Percentiles rank a stretch among this genome's conserved stretches.
These are phyloP conservation scores for Pterocarpus santalinus DNA, from an alignment of 306 rosid genomes.

Conservation along the genomic window DNA sequence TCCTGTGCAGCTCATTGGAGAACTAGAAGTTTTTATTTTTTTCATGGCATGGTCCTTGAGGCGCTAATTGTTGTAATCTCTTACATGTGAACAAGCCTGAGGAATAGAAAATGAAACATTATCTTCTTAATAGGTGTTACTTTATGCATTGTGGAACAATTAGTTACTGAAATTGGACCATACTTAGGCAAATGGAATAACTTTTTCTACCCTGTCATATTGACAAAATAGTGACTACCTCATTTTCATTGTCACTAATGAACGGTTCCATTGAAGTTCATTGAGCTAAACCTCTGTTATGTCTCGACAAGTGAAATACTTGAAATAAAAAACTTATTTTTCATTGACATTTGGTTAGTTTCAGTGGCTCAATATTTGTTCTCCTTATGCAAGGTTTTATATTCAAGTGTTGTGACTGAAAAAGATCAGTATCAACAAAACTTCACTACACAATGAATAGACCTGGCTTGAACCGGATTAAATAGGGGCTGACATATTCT, in stretches of 20 bases:
- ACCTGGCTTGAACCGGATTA: no score
- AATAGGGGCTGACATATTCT: no score
- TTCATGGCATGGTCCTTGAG: background rate
- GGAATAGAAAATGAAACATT: background rate
- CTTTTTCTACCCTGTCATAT: constrained; percentile 4
- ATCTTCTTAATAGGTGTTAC: background rate
- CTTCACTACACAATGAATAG: no score
- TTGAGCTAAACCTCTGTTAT: background rate
- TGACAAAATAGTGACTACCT: background rate
- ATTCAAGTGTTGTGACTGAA: no score
- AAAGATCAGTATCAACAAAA: no score
- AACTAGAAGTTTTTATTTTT: background rate
- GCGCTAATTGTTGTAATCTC: background rate
- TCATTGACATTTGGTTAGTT: no score
- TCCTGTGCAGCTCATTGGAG: background rate
- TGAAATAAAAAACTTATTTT: no score
- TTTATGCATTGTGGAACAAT: background rate
- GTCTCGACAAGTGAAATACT: background rate
- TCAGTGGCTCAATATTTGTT: no score
- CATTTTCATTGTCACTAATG: background rate
- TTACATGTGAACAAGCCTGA: background rate
- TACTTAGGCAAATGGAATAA: background rate
- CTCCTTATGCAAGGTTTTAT: no score
- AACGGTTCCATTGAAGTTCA: background rate
- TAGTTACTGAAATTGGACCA: background rate